A percentile compares a stretch with the other conserved stretches of the same genome.
These are phyloP conservation scores for Russula compacta DNA, from an alignment of 768 basidiomycete species.

Conservation along the genomic window DNA sequence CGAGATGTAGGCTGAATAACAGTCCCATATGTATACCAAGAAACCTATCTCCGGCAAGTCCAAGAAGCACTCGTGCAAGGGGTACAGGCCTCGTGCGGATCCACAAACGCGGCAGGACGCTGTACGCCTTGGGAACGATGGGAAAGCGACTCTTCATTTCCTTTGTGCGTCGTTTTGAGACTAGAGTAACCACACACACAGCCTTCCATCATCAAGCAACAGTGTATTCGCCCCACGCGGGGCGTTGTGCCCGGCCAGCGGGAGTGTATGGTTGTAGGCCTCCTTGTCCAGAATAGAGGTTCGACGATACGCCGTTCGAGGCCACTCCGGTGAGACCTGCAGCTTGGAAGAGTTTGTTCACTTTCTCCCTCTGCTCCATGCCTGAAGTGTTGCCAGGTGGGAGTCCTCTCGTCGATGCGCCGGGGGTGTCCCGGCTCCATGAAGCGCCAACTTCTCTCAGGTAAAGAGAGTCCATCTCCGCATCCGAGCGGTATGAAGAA, in stretches of 20 bases:
- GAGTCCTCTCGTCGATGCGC: neutral
- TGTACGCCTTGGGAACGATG: neutral
- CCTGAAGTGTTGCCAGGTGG: neutral
- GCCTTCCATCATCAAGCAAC: neutral
- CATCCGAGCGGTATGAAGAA: conserved; percentile 11
- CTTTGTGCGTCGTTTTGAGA: neutral
- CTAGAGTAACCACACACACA: neutral
- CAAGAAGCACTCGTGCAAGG: neutral
- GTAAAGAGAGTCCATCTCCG: conserved; percentile 11
- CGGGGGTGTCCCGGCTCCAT: neutral
- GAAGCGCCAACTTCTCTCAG: neutral
- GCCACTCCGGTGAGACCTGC: neutral
- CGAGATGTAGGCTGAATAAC: neutral
- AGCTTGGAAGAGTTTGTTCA: neutral
- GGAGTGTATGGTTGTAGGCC: neutral
- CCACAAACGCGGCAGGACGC: neutral
- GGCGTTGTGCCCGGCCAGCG: neutral
- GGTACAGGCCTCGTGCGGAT: neutral
- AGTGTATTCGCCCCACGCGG: neutral
- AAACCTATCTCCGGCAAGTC: neutral
- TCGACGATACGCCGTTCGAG: conserved; percentile 23
- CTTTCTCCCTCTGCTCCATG: neutral
- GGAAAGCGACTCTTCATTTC: neutral
- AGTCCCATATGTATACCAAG: neutral
- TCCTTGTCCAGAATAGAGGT: conserved; percentile 38